Conservation (phyloP, 768 basidiomycete genomes). For the Clitopilus hobsonii region DNA sequence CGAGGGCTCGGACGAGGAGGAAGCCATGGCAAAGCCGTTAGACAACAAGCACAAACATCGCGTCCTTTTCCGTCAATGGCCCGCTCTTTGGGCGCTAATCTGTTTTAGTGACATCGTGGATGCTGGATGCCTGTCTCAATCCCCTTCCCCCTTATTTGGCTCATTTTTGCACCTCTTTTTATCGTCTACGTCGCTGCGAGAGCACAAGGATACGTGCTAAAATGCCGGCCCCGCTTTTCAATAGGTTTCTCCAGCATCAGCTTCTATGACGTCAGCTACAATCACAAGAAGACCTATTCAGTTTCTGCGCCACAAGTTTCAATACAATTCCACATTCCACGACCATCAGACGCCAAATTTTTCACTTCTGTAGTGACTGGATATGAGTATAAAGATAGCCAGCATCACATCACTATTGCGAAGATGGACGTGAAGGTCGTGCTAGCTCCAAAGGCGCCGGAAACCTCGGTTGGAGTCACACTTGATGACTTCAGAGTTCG, state of each 20-base stretch:
- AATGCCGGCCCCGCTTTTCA: background rate
- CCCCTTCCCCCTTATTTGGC: background rate
- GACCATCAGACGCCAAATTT: conserved; percentile 23
- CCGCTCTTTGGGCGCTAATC: background rate
- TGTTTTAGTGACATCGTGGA: background rate
- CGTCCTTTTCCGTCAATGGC: background rate
- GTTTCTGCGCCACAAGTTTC: conserved; percentile 11
- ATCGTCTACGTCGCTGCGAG: background rate
- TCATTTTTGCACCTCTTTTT: background rate
- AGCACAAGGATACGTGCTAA: background rate
- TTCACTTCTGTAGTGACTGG: conserved; percentile 20
- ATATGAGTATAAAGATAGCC: conserved; percentile 25
- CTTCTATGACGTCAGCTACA: conserved; percentile 9
- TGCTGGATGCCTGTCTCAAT: background rate
- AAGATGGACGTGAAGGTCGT: conserved; percentile 22
- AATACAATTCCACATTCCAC: conserved; percentile 26
- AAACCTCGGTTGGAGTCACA: conserved; percentile 27
- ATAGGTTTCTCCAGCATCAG: conserved; percentile 7
- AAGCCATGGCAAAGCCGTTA: conserved; percentile 1
- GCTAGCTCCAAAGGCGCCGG: conserved; percentile 33
- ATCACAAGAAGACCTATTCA: conserved; percentile 1
- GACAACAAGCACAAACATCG: conserved; percentile 12
- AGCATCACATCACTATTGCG: conserved; percentile 14
- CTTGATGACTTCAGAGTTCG: conserved; percentile 32
- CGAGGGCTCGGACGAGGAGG: conserved; percentile 24